Percentiles rank a stretch among this genome's conserved stretches.
phyloP scores from a whole-genome alignment of 805 yeast genomes.

The Pichia gijzeniarum region DNA sequence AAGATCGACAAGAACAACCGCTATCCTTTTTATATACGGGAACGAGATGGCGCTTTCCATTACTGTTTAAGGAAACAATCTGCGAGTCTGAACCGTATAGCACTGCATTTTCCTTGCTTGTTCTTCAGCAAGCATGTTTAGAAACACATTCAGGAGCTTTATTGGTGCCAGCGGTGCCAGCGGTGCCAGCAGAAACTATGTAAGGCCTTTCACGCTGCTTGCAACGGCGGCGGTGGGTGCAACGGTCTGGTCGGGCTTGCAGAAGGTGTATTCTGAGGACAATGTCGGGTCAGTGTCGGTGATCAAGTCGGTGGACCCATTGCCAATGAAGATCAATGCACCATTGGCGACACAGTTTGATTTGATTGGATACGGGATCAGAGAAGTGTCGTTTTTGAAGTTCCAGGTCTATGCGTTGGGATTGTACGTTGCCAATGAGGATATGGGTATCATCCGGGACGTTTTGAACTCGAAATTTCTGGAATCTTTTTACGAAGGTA shows the following conservation, averaged over 20 bases:
- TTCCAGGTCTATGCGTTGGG: constrained; percentile 88
- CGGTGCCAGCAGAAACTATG: too few relatives aligned
- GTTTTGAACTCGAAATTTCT: constrained; percentile 40
- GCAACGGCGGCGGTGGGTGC: neutral
- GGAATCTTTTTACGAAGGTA: constrained; percentile 25
- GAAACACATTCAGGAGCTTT: too few relatives aligned
- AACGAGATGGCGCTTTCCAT: neutral
- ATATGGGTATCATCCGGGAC: constrained; percentile 35
- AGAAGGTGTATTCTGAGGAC: neutral
- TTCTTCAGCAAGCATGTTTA: too few relatives aligned
- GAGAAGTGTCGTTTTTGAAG: constrained; percentile 75
- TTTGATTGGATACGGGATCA: constrained; percentile 71
- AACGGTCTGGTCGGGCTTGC: too few relatives aligned
- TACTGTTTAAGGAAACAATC: neutral
- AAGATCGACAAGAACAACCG: too few relatives aligned
- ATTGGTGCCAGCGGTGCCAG: too few relatives aligned
- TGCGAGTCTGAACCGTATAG: too few relatives aligned
- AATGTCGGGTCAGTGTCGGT: constrained; percentile 11
- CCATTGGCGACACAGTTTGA: constrained; percentile 33
- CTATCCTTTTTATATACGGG: constrained; percentile 37
- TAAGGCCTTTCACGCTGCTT: neutral
- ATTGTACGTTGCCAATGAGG: constrained; percentile 63
- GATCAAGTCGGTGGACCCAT: constrained; percentile 24
- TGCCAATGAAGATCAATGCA: constrained; percentile 20
- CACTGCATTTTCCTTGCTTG: too few relatives aligned